Evolutionary conservation across 1,284 basidiomycete genomes (phyloP).

Genomic region (Cryptococcus floricola): DNA sequence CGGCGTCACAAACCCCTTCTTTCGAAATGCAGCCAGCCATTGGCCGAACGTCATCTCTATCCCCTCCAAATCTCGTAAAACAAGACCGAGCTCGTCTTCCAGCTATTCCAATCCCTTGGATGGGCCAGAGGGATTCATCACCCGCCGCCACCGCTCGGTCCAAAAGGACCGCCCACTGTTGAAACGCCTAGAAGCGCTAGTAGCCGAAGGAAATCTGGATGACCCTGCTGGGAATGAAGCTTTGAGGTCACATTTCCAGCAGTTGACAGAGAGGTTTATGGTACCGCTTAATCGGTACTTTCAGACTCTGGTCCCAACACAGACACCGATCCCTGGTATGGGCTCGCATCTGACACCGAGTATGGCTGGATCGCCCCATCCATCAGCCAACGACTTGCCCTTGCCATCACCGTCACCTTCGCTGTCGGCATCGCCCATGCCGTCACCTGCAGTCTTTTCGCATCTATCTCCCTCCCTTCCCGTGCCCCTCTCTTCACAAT

Average conservation of each 20-base stretch:
- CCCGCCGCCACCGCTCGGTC: constrained; percentile 76
- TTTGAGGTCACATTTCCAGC: constrained; percentile 81
- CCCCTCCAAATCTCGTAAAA: constrained; percentile 32
- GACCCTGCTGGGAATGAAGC: constrained; percentile 55
- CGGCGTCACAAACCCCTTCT: constrained; percentile 93
- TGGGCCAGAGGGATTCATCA: constrained; percentile 65
- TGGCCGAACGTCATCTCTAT: constrained; percentile 76
- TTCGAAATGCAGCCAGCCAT: constrained; percentile 78
- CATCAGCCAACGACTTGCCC: background rate
- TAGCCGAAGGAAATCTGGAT: constrained; percentile 42
- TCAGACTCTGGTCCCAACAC: constrained; percentile 72
- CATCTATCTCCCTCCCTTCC: constrained; percentile 18
- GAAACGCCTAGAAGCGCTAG: constrained; percentile 40
- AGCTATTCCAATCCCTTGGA: constrained; percentile 38
- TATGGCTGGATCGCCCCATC: background rate
- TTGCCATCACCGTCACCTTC: constrained; percentile 14
- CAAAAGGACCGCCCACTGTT: constrained; percentile 76
- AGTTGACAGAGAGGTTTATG: constrained; percentile 82
- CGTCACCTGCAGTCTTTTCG: constrained; percentile 8
- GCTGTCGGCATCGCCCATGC: constrained; percentile 23
- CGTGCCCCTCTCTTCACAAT: constrained; percentile 11
- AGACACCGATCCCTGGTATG: background rate
- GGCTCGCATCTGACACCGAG: background rate
- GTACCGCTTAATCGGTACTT: constrained; percentile 91
- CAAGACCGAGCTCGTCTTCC: constrained; percentile 1